Evolutionary conservation across 2,329 filamentous ascomycete genomes (phyloP).

Genomic region (Fusarium tricinctum): DNA sequence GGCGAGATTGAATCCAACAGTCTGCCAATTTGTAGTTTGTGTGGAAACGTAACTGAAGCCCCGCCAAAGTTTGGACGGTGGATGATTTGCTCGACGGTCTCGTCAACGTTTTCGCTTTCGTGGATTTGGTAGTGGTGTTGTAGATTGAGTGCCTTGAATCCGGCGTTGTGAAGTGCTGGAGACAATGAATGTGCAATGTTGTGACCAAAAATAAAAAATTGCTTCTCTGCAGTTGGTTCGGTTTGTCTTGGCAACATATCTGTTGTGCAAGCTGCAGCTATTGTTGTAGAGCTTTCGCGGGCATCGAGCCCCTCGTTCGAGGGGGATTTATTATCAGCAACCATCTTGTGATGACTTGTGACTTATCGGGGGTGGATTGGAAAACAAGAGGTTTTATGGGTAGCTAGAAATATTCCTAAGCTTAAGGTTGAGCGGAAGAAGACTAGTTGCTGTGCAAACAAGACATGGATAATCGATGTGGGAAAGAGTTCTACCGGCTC

Average conservation of each 20-base stretch:
- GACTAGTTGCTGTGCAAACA: too few species aligned
- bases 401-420: too few species aligned
- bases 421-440: too few species aligned
- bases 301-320: accelerated
- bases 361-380: too few species aligned
- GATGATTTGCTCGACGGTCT: slow-evolving; percentile 1
- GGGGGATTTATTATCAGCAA: background rate
- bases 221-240: background rate
- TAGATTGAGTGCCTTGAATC: background rate
- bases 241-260: accelerated
- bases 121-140: slow-evolving; percentile 19
- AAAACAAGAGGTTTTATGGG: too few species aligned
- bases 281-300: accelerated
- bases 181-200: slow-evolving; percentile 20
- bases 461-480: background rate
- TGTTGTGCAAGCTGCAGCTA: accelerated
- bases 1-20: background rate
- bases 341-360: background rate
- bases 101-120: slow-evolving; percentile 16
- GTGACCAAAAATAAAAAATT: slow-evolving; percentile 21
- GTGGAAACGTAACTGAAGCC: slow-evolving; percentile 16
- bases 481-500: slow-evolving; percentile 20
- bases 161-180: slow-evolving; percentile 5
- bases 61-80: background rate
- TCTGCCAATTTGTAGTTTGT: slow-evolving; percentile 19